These are phyloP conservation scores for Salvia hispanica DNA, from an alignment of 257 asterid genomes.

Conservation along the genomic window DNA sequence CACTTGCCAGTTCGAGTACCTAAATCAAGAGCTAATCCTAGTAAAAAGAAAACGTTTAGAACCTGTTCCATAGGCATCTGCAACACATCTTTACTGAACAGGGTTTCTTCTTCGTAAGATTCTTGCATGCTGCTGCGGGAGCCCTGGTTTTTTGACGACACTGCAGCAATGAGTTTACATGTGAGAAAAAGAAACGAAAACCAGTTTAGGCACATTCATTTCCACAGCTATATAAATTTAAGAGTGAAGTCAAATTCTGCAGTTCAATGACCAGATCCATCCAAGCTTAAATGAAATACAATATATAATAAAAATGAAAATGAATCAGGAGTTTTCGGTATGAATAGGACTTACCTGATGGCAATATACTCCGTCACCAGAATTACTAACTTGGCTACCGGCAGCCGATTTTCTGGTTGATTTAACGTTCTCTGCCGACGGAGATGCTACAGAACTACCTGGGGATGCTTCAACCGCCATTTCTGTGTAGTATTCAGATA, in stretches of 20 bases:
- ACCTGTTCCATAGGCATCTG: conserved; percentile 88
- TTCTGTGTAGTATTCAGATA: not conserved
- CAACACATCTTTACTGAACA: conserved; percentile 60
- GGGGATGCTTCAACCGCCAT: conserved; percentile 43
- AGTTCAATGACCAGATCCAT: conserved; percentile 1
- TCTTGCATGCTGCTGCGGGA: conserved; percentile 56
- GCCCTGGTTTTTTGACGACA: conserved; percentile 77
- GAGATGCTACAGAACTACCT: conserved; percentile 13
- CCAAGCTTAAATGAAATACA: not conserved
- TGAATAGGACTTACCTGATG: conserved; percentile 56
- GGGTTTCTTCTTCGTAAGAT: conserved; percentile 41
- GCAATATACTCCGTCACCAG: conserved; percentile 46
- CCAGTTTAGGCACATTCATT: not conserved
- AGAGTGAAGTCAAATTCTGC: not conserved
- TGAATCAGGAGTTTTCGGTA: not conserved
- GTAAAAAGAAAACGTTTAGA: not conserved
- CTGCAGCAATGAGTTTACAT: conserved; percentile 48
- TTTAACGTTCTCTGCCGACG: conserved; percentile 34
- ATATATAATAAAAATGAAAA: too few species aligned
- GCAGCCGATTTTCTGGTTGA: conserved; percentile 38
- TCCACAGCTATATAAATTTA: not conserved
- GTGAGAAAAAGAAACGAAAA: conserved; percentile 11
- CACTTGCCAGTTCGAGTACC: not conserved
- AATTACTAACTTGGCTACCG: conserved; percentile 34
- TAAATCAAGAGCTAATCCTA: conserved; percentile 5